Evolutionary conservation across 768 basidiomycete genomes (phyloP).

Genomic region (Lentinula aciculospora): DNA sequence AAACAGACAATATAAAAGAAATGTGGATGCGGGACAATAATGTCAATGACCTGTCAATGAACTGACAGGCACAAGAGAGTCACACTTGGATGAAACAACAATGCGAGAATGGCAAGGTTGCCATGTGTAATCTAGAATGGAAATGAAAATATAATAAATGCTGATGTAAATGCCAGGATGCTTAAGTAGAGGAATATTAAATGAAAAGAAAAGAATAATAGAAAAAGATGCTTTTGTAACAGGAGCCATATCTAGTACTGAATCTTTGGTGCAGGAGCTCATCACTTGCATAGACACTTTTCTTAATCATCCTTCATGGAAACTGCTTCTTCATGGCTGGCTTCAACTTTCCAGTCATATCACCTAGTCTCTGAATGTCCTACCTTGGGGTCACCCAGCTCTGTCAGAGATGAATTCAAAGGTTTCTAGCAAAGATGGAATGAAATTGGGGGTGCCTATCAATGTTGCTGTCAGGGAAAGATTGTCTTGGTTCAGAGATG

Average conservation of each 20-base stretch:
- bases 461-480: constrained; percentile 11
- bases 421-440: background rate
- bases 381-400: constrained; percentile 13
- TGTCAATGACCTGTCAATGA: no score
- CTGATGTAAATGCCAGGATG: no score
- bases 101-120: no score
- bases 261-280: constrained; percentile 13
- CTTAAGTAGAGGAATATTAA: no score
- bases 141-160: no score
- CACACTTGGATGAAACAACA: no score
- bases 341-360: constrained; percentile 23
- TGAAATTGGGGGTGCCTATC: constrained; percentile 6
- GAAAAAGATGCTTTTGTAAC: no score
- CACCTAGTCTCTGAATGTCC: constrained; percentile 28
- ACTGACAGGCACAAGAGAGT: no score
- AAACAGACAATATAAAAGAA: no score
- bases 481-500: constrained; percentile 11
- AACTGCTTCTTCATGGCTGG: constrained; percentile 17
- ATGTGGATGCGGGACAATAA: no score
- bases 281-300: constrained; percentile 10
- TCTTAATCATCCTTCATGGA: background rate
- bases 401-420: constrained; percentile 14
- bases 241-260: constrained; percentile 18
- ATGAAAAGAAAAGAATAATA: no score
- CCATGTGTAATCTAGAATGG: no score